Percentiles rank a stretch among this genome's conserved stretches.
Conservation (phyloP, 2,329 filamentous ascomycete species). For the Calonectria pauciramosa region DNA sequence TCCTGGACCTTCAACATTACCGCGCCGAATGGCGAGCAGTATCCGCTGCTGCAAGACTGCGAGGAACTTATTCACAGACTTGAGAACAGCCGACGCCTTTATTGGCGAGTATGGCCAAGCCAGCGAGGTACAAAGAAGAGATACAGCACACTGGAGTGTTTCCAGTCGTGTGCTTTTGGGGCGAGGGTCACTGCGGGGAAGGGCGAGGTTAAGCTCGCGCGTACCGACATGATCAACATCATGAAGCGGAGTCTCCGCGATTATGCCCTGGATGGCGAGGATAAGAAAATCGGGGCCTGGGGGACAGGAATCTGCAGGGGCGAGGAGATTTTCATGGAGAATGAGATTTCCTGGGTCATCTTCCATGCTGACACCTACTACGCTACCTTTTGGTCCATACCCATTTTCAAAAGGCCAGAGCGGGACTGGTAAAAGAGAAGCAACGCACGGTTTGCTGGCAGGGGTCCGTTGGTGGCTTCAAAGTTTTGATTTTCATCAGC, state of each 20-base stretch:
- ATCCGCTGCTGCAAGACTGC: not conserved
- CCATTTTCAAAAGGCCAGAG: not conserved
- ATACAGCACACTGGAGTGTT: not conserved
- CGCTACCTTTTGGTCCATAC: not conserved
- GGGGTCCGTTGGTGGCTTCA: too few species aligned
- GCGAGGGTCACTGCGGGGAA: not conserved
- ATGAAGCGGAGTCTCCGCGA: not conserved
- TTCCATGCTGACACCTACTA: not conserved
- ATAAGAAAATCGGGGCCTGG: not conserved
- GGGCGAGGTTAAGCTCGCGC: not conserved
- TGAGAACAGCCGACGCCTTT: not conserved
- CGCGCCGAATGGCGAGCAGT: not conserved
- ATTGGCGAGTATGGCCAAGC: not conserved
- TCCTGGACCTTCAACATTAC: not conserved
- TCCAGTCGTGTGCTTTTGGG: not conserved
- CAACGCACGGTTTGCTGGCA: not conserved
- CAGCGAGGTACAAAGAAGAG: not conserved
- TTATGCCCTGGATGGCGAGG: not conserved
- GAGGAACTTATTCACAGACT: not conserved
- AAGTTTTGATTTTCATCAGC: not conserved
- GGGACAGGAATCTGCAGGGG: not conserved
- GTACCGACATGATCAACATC: not conserved
- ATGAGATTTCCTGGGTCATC: not conserved
- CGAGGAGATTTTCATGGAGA: not conserved
- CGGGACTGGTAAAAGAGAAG: not conserved